Percentiles rank a stretch among this genome's conserved stretches.
These are phyloP conservation scores for Dendrothele bispora DNA, from an alignment of 768 basidiomycete genomes.

Conservation along the genomic window DNA sequence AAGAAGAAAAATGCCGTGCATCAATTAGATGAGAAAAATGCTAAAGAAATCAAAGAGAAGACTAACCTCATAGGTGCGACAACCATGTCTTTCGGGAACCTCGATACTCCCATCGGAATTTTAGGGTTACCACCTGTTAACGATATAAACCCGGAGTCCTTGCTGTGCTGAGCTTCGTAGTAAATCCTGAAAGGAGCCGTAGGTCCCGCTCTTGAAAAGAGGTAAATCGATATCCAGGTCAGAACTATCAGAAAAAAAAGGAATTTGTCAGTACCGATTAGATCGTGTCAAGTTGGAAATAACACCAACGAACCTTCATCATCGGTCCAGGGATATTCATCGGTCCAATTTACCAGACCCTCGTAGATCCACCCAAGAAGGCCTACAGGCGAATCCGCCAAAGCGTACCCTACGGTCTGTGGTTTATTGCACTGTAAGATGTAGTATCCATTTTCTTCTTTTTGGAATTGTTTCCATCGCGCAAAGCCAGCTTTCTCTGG, in stretches of 20 bases:
- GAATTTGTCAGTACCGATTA: constrained; percentile 1
- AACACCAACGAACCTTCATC: constrained; percentile 39
- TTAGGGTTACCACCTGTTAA: not conserved
- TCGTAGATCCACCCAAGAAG: constrained; percentile 37
- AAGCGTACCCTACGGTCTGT: constrained; percentile 36
- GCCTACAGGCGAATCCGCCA: constrained; percentile 46
- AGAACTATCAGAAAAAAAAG: constrained; percentile 18
- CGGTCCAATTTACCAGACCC: constrained; percentile 33
- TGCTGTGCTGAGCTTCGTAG: constrained; percentile 13
- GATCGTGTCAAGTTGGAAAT: not conserved
- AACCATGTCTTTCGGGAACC: constrained; percentile 1
- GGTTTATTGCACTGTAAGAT: constrained; percentile 29
- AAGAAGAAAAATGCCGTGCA: not conserved
- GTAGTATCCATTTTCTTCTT: constrained; percentile 23
- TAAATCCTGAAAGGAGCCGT: constrained; percentile 17
- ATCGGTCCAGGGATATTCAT: constrained; percentile 43
- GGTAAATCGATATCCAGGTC: constrained; percentile 29
- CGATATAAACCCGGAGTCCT: too few species aligned
- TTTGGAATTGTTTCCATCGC: not conserved
- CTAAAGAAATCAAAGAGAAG: too few species aligned
- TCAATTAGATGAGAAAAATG: too few species aligned
- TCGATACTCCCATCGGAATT: constrained; percentile 1
- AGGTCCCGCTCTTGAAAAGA: constrained; percentile 28
- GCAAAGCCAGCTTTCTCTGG: constrained; percentile 6
- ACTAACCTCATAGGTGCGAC: not conserved